Evolutionary conservation across 116 monocot genomes (phyloP).

Genomic region (Zostera marina): DNA sequence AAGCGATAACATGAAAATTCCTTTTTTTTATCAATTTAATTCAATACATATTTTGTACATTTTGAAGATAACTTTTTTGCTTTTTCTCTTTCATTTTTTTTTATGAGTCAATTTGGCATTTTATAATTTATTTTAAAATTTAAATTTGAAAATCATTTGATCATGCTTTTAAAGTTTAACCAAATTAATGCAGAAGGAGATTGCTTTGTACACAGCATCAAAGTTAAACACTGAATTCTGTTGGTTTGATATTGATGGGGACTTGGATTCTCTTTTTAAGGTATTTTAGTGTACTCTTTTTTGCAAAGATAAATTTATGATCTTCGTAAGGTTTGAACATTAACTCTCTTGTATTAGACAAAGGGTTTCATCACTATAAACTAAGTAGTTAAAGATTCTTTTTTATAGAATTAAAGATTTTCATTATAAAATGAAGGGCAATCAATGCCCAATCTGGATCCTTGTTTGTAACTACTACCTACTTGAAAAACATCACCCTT

Average conservation of each 20-base stretch:
- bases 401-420: too few species aligned
- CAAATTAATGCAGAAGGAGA: constrained; percentile 69
- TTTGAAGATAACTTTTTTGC: not conserved
- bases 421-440: too few species aligned
- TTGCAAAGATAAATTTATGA: not conserved
- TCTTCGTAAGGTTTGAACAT: not conserved
- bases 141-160: not conserved
- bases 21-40: too few species aligned
- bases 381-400: too few species aligned
- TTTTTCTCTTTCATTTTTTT: not conserved
- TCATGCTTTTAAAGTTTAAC: constrained; percentile 3
- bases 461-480: too few species aligned
- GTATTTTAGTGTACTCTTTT: constrained; percentile 14
- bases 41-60: not conserved
- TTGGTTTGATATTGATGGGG: constrained; percentile 85
- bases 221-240: constrained; percentile 63
- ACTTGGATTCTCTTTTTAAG: constrained; percentile 91
- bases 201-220: constrained; percentile 88
- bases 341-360: not conserved
- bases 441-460: too few species aligned
- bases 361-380: too few species aligned
- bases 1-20: too few species aligned
- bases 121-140: not conserved
- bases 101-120: not conserved
- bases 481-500: too few species aligned